Conservation (phyloP, 163 green algal genomes). For the Scenedesmus sp. region DNA sequence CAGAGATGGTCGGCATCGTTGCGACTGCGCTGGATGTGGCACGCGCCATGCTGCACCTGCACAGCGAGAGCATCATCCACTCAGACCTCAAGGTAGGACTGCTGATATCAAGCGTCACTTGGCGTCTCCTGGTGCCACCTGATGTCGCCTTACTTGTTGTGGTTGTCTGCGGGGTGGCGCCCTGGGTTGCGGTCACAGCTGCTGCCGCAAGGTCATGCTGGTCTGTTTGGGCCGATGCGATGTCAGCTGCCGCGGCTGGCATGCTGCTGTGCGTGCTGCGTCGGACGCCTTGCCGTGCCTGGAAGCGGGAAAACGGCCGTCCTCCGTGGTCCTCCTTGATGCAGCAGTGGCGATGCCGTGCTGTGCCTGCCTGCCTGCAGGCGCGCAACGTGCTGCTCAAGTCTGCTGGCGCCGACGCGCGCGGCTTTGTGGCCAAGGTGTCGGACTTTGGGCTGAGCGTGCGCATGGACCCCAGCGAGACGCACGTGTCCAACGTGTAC, state of each 20-base stretch:
- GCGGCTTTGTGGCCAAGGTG: constrained; percentile 81
- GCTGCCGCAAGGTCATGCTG: too few species aligned
- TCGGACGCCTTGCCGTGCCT: not conserved
- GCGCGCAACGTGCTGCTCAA: constrained; percentile 75
- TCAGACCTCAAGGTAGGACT: constrained; percentile 47
- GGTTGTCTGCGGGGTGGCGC: too few species aligned
- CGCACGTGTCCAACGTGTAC: constrained; percentile 68
- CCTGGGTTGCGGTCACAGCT: not conserved
- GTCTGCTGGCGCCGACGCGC: constrained; percentile 65
- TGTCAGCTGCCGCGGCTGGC: too few species aligned
- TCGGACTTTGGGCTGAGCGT: constrained; percentile 74
- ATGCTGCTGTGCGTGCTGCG: too few species aligned
- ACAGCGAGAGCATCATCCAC: constrained; percentile 52
- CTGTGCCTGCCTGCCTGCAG: constrained; percentile 32
- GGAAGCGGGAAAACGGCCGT: too few species aligned
- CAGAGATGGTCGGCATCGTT: constrained; percentile 38
- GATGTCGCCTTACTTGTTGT: too few species aligned
- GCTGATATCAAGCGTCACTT: not conserved
- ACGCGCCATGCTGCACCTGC: constrained; percentile 51
- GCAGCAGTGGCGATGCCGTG: too few species aligned
- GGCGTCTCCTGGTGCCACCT: not conserved
- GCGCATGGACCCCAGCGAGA: constrained; percentile 64
- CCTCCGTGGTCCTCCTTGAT: too few species aligned
- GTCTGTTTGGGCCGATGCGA: too few species aligned
- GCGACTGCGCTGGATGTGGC: constrained; percentile 50